Conservation (phyloP, 2,329 filamentous ascomycete species). For the Zelopaecilomyces penicillatus region DNA sequence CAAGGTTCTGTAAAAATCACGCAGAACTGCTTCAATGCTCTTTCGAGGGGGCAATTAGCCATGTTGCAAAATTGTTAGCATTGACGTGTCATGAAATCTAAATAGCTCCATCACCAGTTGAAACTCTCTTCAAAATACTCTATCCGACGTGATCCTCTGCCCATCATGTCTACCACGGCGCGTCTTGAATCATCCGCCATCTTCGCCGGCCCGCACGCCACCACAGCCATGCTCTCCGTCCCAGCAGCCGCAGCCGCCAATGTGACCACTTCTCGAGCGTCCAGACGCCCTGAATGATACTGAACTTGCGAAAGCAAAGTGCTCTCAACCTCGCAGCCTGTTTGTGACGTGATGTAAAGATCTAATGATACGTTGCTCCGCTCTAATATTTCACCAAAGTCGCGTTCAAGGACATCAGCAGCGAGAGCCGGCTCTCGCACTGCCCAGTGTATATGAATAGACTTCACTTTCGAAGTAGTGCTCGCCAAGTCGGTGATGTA, state of each 20-base stretch:
- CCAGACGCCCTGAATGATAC: slow-evolving; percentile 21
- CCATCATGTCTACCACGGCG: slow-evolving; percentile 25
- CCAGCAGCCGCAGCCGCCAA: slow-evolving; percentile 15
- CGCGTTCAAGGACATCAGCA: slow-evolving; percentile 22
- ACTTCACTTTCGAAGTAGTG: slow-evolving; percentile 8
- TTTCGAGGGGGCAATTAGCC: too few relatives aligned
- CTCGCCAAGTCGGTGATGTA: slow-evolving; percentile 25
- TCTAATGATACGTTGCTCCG: slow-evolving; percentile 24
- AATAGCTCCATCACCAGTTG: slow-evolving; percentile 24
- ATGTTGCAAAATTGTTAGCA: too few relatives aligned
- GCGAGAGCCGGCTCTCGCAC: slow-evolving; percentile 32
- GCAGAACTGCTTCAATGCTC: too few relatives aligned
- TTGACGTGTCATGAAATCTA: too few relatives aligned
- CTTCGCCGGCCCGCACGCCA: slow-evolving; percentile 35
- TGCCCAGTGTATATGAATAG: slow-evolving; percentile 34
- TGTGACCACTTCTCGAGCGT: slow-evolving; percentile 24
- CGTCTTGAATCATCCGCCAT: slow-evolving; percentile 36
- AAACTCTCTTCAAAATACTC: slow-evolving; percentile 38
- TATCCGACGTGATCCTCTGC: slow-evolving; percentile 16
- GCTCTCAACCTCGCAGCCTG: slow-evolving; percentile 1
- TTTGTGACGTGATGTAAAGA: slow-evolving; percentile 24
- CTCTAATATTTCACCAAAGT: slow-evolving; percentile 22
- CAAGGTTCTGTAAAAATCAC: too few relatives aligned
- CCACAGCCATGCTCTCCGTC: slow-evolving; percentile 27
- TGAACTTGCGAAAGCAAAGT: slow-evolving; percentile 13